These are phyloP conservation scores for Melaleuca quinquenervia DNA, from an alignment of 345 rosid species.

Conservation along the genomic window DNA sequence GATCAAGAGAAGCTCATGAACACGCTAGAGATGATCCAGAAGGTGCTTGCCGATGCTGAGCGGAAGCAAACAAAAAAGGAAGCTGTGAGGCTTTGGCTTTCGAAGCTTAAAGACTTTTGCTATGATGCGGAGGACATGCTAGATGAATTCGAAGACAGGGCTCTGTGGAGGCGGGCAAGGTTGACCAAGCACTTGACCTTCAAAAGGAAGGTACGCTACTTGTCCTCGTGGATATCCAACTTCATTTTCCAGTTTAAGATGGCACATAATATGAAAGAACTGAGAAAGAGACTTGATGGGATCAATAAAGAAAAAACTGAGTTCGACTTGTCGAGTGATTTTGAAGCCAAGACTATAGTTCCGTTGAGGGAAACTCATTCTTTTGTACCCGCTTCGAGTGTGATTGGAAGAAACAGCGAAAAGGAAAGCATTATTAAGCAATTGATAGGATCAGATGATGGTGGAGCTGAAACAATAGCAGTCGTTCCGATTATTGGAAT, in stretches of 20 bases:
- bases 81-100: neutral
- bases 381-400: neutral
- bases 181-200: neutral
- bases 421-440: neutral
- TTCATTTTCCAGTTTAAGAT: neutral
- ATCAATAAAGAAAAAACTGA: neutral
- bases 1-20: neutral
- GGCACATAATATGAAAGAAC: neutral
- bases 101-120: neutral
- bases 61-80: neutral
- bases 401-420: conserved; percentile 8
- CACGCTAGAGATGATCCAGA: neutral
- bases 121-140: conserved; percentile 6
- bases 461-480: neutral
- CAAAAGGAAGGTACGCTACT: neutral
- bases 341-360: neutral
- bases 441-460: neutral
- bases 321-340: neutral
- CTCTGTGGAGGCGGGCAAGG: neutral
- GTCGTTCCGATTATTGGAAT: conserved; percentile 10
- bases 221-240: neutral
- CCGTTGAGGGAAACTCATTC: conserved; percentile 1
- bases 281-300: neutral
- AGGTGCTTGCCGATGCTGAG: conserved; percentile 3
- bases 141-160: conserved; percentile 1